Conservation (phyloP, 1,139 yeast species). For the Taphrina pruni region DNA sequence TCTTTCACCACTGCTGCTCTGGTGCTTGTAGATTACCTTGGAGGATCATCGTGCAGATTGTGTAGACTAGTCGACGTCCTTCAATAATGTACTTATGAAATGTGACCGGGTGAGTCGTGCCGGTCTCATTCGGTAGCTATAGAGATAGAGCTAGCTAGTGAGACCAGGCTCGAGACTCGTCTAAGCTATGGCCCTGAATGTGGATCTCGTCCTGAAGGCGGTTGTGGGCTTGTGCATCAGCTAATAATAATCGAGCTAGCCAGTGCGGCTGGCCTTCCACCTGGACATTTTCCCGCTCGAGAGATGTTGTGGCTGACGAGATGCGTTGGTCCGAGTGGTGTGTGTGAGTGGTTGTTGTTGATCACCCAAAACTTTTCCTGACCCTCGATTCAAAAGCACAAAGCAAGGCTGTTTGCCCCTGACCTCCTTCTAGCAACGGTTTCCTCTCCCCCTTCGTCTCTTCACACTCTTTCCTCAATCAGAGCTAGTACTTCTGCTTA, state of each 20-base stretch:
- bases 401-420: constrained; percentile 21
- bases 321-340: constrained; percentile 15
- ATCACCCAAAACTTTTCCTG: constrained; percentile 17
- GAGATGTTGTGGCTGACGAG: constrained; percentile 3
- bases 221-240: constrained; percentile 11
- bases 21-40: constrained; percentile 4
- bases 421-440: constrained; percentile 18
- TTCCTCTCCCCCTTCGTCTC: background rate
- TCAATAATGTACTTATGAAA: background rate
- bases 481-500: background rate
- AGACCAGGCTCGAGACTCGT: constrained; percentile 6
- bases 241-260: constrained; percentile 15
- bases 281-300: background rate
- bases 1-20: background rate
- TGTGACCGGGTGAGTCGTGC: background rate
- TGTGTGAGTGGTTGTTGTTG: constrained; percentile 4
- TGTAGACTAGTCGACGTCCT: too few relatives aligned
- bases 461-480: background rate
- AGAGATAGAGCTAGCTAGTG: background rate
- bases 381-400: constrained; percentile 14
- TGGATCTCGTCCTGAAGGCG: constrained; percentile 7
- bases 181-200: constrained; percentile 9
- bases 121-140: background rate
- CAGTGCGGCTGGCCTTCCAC: constrained; percentile 9
- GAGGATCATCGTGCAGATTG: background rate